Base-by-base conservation (phyloP, 2,329 filamentous ascomycete genomes). In the Hawksworthiomyces lignivorus region DNA sequence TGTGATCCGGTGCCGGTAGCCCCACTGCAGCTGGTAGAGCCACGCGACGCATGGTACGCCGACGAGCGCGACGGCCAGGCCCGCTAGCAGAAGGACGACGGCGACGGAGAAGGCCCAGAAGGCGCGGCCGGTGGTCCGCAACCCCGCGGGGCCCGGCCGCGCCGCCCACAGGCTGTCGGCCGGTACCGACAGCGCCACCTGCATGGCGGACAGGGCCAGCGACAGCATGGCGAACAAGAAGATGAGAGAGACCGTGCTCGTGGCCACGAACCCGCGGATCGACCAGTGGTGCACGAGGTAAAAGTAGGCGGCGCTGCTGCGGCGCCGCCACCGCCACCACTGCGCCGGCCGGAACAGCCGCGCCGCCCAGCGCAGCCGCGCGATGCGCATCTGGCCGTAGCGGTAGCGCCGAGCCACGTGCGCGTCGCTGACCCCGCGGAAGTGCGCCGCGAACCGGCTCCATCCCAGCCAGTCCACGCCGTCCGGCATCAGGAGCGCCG, bases 371-470 rank as follows among this genome's bases (percentile, higher is more conserved):
- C 38, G 19, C 26, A 43, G 34, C 6, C 41, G 34, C 27, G 26
- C 27, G 24, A 43, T 27, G 4, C 41, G 41, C 20, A 43, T 14
- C 41, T 43, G 33, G 20, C 41, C 41, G 27, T 43, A 43, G 27
- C 12, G 29, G 34, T 38, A 43, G 19, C 41, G 35, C 26, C 9
- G 17, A n/a, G 27, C n/a, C 6, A 38, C 35, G 8, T 32, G 20
- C 14, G 5, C 2, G 19, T 32, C 27, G 14, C 9, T 4, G 9
- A 27, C 11, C 18, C n/a, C 24, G 5, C 22, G 21, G 9, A 43
- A 27, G 19, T 33, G n/a, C 14, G 19, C 6, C 6, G 27, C 17
- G 19, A 43, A 32, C 11, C 15, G 20, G 19, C 14, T 15, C 35
- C 35, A 43, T 8, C n/a, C 19, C 6, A n/a, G 9, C 41, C 41